Evolutionary conservation across 768 basidiomycete species (phyloP).

Genomic region (Phanerochaete sordida): DNA sequence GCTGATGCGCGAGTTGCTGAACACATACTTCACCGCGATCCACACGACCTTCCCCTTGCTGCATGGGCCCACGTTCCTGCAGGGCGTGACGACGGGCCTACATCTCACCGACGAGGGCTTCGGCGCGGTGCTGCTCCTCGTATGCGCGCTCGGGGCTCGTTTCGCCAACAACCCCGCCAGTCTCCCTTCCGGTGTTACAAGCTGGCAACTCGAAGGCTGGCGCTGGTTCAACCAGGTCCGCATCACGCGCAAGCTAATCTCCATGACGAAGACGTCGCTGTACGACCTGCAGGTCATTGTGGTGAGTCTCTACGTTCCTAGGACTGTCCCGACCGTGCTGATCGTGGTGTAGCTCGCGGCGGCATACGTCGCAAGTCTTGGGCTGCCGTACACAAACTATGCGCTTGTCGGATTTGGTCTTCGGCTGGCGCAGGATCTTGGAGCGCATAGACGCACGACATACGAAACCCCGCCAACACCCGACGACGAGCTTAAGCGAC

Average conservation of each 20-base stretch:
- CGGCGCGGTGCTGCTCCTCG: conserved; percentile 38
- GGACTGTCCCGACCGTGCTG: too few species aligned
- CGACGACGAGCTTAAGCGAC: conserved; percentile 73
- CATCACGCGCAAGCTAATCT: neutral
- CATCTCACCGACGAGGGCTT: conserved; percentile 43
- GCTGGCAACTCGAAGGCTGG: conserved; percentile 36
- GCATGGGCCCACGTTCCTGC: conserved; percentile 43
- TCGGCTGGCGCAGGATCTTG: conserved; percentile 56
- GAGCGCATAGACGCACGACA: conserved; percentile 65
- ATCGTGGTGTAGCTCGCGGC: neutral
- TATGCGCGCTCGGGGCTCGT: conserved; percentile 25
- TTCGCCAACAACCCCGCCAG: conserved; percentile 18
- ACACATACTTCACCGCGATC: conserved; percentile 43
- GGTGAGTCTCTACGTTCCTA: neutral
- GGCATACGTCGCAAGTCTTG: neutral
- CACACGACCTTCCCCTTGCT: conserved; percentile 45
- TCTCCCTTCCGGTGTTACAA: conserved; percentile 20
- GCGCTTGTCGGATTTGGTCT: conserved; percentile 40
- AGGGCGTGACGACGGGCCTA: conserved; percentile 31
- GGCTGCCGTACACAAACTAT: conserved; percentile 1
- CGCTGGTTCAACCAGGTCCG: conserved; percentile 33
- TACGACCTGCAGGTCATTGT: neutral
- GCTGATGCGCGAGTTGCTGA: conserved; percentile 39
- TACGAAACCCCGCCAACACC: conserved; percentile 43
- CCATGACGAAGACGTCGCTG: neutral